Conservation (phyloP, 1,139 yeast genomes). For the Zygosaccharomyces sapae region DNA sequence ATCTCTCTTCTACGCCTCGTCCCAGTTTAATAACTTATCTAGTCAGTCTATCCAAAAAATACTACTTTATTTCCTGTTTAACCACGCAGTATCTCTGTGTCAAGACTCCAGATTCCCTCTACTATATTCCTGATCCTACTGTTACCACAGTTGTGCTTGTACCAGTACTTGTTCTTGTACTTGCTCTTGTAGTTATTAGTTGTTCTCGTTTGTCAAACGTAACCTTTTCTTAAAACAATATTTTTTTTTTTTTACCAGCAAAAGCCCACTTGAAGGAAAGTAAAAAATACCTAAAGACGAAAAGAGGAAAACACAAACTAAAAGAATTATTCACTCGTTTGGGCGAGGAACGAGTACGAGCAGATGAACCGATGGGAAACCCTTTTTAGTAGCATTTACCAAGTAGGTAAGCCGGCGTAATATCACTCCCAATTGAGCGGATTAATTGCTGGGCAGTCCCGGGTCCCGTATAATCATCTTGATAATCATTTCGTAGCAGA, state of each 20-base stretch:
- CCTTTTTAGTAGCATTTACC: too few species aligned
- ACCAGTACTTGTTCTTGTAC: not conserved
- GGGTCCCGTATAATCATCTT: too few species aligned
- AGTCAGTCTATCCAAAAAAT: too few species aligned
- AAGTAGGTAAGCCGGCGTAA: not conserved
- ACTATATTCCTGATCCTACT: not conserved
- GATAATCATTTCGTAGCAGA: too few species aligned
- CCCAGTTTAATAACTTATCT: too few species aligned
- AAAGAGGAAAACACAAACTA: conserved; percentile 8
- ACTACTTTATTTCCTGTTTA: too few species aligned
- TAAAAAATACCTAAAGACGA: conserved; percentile 7
- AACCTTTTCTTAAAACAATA: not conserved
- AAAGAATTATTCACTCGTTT: conserved; percentile 4
- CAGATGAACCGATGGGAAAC: too few species aligned
- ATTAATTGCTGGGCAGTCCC: too few species aligned
- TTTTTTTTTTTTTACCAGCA: conserved; percentile 4
- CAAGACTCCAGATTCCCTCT: not conserved
- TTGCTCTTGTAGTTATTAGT: conserved; percentile 3
- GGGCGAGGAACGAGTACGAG: not conserved
- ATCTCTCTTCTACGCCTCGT: not conserved
- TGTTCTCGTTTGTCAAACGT: not conserved
- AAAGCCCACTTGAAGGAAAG: not conserved
- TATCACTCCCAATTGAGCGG: too few species aligned
- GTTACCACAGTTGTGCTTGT: too few species aligned
- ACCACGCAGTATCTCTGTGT: too few species aligned